Evolutionary conservation across 73 alveolate species (phyloP).

Genomic region (Effrenium voratum): DNA sequence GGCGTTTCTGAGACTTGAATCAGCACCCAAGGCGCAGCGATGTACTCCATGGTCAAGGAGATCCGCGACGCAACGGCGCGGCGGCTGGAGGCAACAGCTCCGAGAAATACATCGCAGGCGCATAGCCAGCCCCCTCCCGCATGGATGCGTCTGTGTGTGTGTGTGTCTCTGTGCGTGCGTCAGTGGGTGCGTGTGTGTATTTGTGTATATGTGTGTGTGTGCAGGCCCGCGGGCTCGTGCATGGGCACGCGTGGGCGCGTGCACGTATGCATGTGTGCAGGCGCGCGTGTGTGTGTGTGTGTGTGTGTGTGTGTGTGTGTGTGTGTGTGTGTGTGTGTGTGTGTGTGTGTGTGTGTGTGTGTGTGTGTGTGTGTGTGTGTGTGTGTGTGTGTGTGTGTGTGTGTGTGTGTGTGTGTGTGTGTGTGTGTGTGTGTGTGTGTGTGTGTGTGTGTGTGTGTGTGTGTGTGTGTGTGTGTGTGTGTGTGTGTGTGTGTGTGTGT

Average conservation of each 20-base stretch:
- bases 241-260: too few species aligned
- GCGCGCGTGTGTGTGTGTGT: too few species aligned
- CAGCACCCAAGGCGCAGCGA: slow-evolving; percentile 10
- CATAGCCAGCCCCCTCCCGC: too few species aligned
- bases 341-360: slow-evolving; percentile 24
- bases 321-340: slow-evolving; percentile 23
- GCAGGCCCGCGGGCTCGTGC: too few species aligned
- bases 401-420: slow-evolving; percentile 17
- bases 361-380: slow-evolving; percentile 17
- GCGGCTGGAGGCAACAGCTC: too few species aligned
- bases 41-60: slow-evolving; percentile 39
- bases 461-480: slow-evolving; percentile 35
- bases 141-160: too few species aligned
- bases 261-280: too few species aligned
- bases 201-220: too few species aligned
- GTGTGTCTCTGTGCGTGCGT: too few species aligned
- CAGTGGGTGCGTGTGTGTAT: too few species aligned
- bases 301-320: slow-evolving; percentile 39
- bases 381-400: background rate
- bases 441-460: slow-evolving; percentile 39
- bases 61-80: slow-evolving; percentile 47
- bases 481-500: slow-evolving; percentile 35
- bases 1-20: too few species aligned
- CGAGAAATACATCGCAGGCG: too few species aligned
- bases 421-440: slow-evolving; percentile 35